Evolutionary conservation across 2,329 filamentous ascomycete species (phyloP), one percentile per base, ranked within the genome.

Genomic region (Rutstroemia sp.): DNA sequence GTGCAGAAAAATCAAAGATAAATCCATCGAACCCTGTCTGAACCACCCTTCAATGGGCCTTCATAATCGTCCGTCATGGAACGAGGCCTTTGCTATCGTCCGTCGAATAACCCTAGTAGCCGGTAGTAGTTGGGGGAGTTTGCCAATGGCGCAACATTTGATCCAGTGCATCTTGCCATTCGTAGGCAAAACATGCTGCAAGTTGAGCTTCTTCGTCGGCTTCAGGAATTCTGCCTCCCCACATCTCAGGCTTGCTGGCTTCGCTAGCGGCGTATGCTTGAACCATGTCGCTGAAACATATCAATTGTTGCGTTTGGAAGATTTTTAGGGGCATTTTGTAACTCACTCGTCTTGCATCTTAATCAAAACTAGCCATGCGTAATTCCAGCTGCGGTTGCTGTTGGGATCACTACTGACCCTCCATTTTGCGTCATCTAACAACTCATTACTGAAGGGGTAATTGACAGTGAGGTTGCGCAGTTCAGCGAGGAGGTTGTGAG

Each of bases 301-400:
- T 2, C 4, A 17, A 23, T 25, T 38, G 27, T 34, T 50, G 27
- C 46, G 17, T 45, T 5, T 1, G 36, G 2, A 17, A 2, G 17
- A 44, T 30, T 12, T 14, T 34, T 27, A 14, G 52, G 46, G 17
- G 45, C 17, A 6, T 25, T 5, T 12, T 8, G 16, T 21, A 23
- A 75, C 80, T 70, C 73, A 86, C 83, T 85, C 82, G 56, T 82
- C 79, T 21, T 77, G 75, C 51, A 89, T 83, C 69, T 88, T 88
- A 44, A 73, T 73, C 9, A 90, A 72, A 34, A 87, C 82, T 47
- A 90, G 72, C 86, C 87, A 90, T 44, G 84, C 87, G 63, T 87
- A 75, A 67, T 90, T 91, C 86, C 87, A 90, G 67, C 85, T 89
- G 23, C 83, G 78, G 63, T 83, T 83, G 61, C 83, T 86, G 17